Evolutionary conservation across 2,329 filamentous ascomycete species (phyloP).

Genomic region (Aspergillus floridensis): DNA sequence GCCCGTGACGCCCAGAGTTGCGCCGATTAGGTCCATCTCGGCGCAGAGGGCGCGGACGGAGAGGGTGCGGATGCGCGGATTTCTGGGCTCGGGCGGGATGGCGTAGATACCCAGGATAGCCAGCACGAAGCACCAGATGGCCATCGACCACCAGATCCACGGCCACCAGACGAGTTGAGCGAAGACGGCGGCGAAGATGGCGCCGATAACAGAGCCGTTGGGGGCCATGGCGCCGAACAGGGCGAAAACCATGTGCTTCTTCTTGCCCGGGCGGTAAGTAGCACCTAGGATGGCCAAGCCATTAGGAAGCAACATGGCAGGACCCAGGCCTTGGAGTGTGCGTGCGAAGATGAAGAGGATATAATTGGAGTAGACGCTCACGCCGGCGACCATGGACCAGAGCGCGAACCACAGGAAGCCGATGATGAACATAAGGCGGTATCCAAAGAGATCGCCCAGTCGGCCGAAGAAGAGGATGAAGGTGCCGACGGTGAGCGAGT

Average conservation of each 20-base stretch:
- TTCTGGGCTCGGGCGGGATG: constrained; percentile 18
- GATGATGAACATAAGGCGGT: constrained; percentile 35
- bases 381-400: constrained; percentile 38
- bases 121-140: constrained; percentile 35
- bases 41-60: constrained; percentile 5
- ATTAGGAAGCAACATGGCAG: constrained; percentile 61
- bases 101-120: constrained; percentile 38
- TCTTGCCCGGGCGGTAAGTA: constrained; percentile 55
- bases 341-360: constrained; percentile 53
- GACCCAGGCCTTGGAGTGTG: constrained; percentile 56
- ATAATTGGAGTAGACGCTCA: constrained; percentile 41
- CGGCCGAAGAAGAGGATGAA: constrained; percentile 41
- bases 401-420: constrained; percentile 38
- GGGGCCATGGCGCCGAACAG: constrained; percentile 52
- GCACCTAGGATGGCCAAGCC: constrained; percentile 61
- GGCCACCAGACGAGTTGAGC: constrained; percentile 51
- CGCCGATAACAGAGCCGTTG: constrained; percentile 44
- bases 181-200: constrained; percentile 42
- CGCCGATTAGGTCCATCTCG: constrained; percentile 42
- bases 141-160: constrained; percentile 50
- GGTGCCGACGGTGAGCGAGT: constrained; percentile 47
- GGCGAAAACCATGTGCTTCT: constrained; percentile 61
- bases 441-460: constrained; percentile 39
- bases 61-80: background rate
- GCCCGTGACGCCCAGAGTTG: constrained; percentile 50